Evolutionary conservation across 2,329 filamentous ascomycete species (phyloP).

Genomic region (Neoascochyta sp.): DNA sequence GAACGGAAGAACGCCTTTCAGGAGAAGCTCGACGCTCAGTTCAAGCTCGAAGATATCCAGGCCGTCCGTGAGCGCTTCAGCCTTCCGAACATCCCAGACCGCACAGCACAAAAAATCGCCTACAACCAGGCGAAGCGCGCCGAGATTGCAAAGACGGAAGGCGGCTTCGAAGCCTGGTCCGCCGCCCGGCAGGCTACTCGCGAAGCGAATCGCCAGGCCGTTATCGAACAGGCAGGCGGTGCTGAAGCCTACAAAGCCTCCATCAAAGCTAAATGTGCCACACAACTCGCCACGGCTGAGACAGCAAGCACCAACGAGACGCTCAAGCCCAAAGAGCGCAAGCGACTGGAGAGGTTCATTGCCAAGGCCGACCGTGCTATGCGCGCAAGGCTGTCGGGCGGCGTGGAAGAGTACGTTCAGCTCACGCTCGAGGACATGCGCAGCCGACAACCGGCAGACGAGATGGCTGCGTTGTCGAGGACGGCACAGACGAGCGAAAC

Average conservation of each 20-base stretch:
- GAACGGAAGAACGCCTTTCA: slow-evolving; percentile 7
- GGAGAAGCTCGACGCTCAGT: slow-evolving; percentile 10
- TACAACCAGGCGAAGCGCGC: slow-evolving; percentile 13
- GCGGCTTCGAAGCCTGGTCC: slow-evolving; percentile 16
- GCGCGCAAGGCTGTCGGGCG: slow-evolving; percentile 12
- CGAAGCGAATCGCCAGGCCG: slow-evolving; percentile 4
- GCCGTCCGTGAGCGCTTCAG: slow-evolving; percentile 10
- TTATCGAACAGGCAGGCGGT: slow-evolving; percentile 10
- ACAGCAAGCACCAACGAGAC: slow-evolving; percentile 14
- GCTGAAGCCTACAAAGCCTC: slow-evolving; percentile 7
- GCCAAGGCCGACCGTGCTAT: slow-evolving; percentile 20
- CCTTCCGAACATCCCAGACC: slow-evolving; percentile 9
- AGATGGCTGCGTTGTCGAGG: too few species aligned
- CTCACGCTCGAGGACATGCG: slow-evolving; percentile 11
- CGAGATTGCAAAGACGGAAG: slow-evolving; percentile 13
- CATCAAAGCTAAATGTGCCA: slow-evolving; percentile 10
- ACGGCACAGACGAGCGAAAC: too few species aligned
- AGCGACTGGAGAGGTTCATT: slow-evolving; percentile 15
- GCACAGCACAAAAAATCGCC: slow-evolving; percentile 7
- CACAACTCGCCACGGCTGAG: slow-evolving; percentile 16
- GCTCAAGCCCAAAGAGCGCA: slow-evolving; percentile 11
- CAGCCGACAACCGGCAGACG: too few species aligned
- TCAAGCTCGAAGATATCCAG: slow-evolving; percentile 12
- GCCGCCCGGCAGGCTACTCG: slow-evolving; percentile 6
- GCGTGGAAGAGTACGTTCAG: slow-evolving; percentile 16